Evolutionary conservation across 2,329 filamentous ascomycete species (phyloP), one percentile per base, ranked within the genome.

Genomic region (Fonsecaea multimorphosa): DNA sequence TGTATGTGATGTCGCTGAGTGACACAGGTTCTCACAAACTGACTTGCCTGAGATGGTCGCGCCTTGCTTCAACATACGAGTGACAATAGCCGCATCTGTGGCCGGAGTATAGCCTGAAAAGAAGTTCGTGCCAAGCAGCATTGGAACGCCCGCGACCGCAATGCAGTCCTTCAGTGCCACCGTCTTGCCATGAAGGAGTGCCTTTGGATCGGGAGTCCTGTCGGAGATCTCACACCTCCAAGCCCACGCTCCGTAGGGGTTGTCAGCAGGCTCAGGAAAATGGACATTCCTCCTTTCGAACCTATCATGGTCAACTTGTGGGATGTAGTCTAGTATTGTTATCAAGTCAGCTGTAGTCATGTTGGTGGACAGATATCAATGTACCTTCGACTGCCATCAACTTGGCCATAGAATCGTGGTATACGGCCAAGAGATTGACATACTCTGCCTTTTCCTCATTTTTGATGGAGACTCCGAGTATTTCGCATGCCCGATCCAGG

Each of bases 91-190:
- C 1, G 82, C 82, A 65, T 84, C 82, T 32, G 79, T 78, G 27
- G 74, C 70, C 1, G 78, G 74, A 12, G 38, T 63, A 67, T 76
- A 78, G 32, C 75, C 77, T 2, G 76, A 75, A 70, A 82, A 78
- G 7, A 78, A 72, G 29, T 77, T 73, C 6, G 79, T 81, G 1
- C 82, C 82, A 9, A 81, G 74, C 1, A 79, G 78, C n/a, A 79
- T 75, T 11, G 80, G 80, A 31, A 83, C 75, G 4, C 78, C 79
- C 0, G 76, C 79, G 1, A 84, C 75, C 4, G 78, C 77, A 11
- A 84, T 78, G 65, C 83, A 83, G 71, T 83, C 82, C 68, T 84
- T 84, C 59, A 84, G 71, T 3, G 76, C 79, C 9, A 83, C 74
- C 40, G 74, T 81, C 69, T 79, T 78, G 38, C 78, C 78, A 5